Base-by-base conservation (phyloP, 2,329 filamentous ascomycete genomes). In the Dactylonectria estremocensis region DNA sequence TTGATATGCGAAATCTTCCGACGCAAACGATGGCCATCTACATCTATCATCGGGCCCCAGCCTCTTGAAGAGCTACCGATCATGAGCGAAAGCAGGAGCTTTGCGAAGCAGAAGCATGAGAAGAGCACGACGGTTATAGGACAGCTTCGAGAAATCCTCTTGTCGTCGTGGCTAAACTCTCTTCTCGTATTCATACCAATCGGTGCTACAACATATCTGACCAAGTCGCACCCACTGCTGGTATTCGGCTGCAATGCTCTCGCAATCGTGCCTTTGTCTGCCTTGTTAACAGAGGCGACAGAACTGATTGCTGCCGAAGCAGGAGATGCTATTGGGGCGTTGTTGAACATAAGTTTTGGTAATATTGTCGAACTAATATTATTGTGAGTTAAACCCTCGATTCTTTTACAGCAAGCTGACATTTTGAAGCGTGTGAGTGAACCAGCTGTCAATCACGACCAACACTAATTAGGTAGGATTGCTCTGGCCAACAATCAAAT, bases 151-250 rank as follows among this genome's bases (percentile, higher is more conserved):
- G 72, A 73, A 24, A 80, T 76, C n/a, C 48, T 81, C 9, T 73
- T 76, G 22, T 76, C 75, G 0, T 80, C 79, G 74, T 90, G 87
- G 83, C 80, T 93, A 79, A 93, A 93, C 73, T 72, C 90, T 53
- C 81, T 93, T 53, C 84, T 93, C 56, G 78, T 93, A 37, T 93
- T 93, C 73, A 90, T 93, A 16, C 92, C 92, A 1, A 82, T 91
- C 52, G 92, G 91, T 67, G 89, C 93, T 52, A 87, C 84, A 16
- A 83, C 86, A 43, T 84, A 91, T 66, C 68, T 81, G 13, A 64
- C 77, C 9, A 49, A 78, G 31, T 54, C 79, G 10, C 79, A 77
- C 18, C 82, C 83, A 6, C 74, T 82, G 11, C 57, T 83, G 7
- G 79, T 89, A 52, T 91, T 91, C 73, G 83, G 84, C 54, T 84